Percentiles rank a stretch among this genome's conserved stretches.
phyloP scores from a whole-genome alignment of 1,284 basidiomycete species.

The Peniophora sp. region DNA sequence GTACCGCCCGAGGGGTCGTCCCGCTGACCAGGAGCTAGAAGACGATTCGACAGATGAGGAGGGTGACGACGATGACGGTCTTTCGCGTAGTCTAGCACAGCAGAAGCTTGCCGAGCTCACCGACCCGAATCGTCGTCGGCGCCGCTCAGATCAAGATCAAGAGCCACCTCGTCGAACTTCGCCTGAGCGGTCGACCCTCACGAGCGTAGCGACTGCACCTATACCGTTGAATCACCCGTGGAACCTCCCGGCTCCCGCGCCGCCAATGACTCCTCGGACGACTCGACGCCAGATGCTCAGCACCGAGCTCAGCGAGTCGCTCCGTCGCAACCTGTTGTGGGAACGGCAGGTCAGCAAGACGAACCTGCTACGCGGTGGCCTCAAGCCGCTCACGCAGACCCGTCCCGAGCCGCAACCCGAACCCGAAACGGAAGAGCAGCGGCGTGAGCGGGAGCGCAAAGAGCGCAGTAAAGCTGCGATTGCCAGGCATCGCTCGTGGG shows the following conservation, averaged over 20 bases:
- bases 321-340: constrained; percentile 81
- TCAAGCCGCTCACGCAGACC: constrained; percentile 34
- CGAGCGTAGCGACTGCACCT: constrained; percentile 30
- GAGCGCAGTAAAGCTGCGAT: constrained; percentile 34
- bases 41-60: constrained; percentile 51
- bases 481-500: constrained; percentile 61
- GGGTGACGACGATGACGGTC: constrained; percentile 35
- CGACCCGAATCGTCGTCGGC: constrained; percentile 23
- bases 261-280: constrained; percentile 78
- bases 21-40: constrained; percentile 62
- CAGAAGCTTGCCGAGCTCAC: constrained; percentile 50
- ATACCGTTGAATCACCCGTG: constrained; percentile 65
- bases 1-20: constrained; percentile 57
- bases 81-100: constrained; percentile 57
- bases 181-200: constrained; percentile 15
- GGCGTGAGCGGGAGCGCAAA: constrained; percentile 22
- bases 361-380: constrained; percentile 29
- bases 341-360: constrained; percentile 65
- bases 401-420: constrained; percentile 16
- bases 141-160: constrained; percentile 17
- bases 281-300: constrained; percentile 79
- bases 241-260: constrained; percentile 59
- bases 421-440: constrained; percentile 5
- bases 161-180: constrained; percentile 8
- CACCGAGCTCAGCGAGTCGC: constrained; percentile 79